Evolutionary conservation across 2,329 filamentous ascomycete genomes (phyloP).

Genomic region (Endothia cerciana): DNA sequence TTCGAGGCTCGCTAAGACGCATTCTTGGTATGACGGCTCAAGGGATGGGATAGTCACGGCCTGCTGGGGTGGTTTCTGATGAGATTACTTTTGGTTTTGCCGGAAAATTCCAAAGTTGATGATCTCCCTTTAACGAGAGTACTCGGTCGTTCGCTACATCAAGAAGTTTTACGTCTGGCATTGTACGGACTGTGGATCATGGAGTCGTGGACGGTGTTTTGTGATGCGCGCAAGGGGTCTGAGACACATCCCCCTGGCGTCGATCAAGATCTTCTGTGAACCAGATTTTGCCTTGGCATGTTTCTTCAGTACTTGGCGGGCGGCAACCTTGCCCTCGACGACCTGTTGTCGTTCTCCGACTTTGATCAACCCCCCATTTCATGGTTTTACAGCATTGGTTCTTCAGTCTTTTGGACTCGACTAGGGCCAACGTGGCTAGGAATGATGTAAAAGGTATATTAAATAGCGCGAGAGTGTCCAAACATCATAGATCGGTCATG

Average conservation of each 20-base stretch:
- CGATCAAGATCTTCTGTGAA: slow-evolving; percentile 22
- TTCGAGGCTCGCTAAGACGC: no score
- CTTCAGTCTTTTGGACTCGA: not conserved
- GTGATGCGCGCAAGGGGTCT: slow-evolving; percentile 8
- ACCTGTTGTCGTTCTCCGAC: no score
- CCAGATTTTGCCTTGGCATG: slow-evolving; percentile 13
- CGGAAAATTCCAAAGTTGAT: no score
- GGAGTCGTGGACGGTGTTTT: not conserved
- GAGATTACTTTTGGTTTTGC: no score
- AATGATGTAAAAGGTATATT: not conserved
- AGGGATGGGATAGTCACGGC: no score
- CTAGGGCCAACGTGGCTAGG: not conserved
- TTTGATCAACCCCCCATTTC: not conserved
- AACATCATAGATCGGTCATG: slow-evolving; percentile 17
- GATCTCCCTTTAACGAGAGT: no score
- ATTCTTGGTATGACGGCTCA: no score
- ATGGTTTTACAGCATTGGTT: not conserved
- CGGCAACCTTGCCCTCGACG: no score
- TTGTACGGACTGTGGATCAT: not conserved
- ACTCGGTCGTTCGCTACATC: no score
- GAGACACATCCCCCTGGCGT: slow-evolving; percentile 15
- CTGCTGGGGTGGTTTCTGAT: no score
- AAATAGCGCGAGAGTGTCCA: slow-evolving; percentile 4
- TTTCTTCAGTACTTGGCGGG: not conserved
- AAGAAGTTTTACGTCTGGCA: not conserved